Evolutionary conservation across 495 filamentous ascomycete species (phyloP).

Genomic region (Podospora didyma): DNA sequence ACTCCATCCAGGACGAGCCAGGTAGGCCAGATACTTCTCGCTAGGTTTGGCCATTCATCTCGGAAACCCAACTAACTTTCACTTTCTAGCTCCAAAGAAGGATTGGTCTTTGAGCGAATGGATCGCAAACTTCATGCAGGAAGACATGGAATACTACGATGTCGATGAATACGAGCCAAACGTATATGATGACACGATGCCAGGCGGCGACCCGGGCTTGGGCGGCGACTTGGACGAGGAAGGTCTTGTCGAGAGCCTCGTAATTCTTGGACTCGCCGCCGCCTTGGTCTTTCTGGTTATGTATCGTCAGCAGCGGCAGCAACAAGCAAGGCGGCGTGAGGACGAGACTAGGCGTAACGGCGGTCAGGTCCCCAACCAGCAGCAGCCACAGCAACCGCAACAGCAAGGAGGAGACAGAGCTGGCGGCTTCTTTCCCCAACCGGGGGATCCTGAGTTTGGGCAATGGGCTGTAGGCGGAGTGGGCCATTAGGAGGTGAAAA

Average conservation of each 20-base stretch:
- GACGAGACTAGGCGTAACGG: slow-evolving; percentile 35
- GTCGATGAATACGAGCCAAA: slow-evolving; percentile 55
- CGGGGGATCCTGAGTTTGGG: slow-evolving; percentile 65
- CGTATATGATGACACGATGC: slow-evolving; percentile 52
- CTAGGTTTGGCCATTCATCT: slow-evolving; percentile 5
- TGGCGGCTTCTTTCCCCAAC: slow-evolving; percentile 67
- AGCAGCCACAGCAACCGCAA: slow-evolving; percentile 9
- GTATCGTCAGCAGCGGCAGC: slow-evolving; percentile 75
- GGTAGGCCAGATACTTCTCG: slow-evolving; percentile 48
- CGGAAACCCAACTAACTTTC: slow-evolving; percentile 8
- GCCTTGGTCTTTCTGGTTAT: slow-evolving; percentile 74
- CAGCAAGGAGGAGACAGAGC: slow-evolving; percentile 38
- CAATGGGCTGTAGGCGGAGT: slow-evolving; percentile 75
- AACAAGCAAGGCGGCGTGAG: slow-evolving; percentile 42
- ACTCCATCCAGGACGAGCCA: slow-evolving; percentile 84
- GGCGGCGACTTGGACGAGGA: slow-evolving; percentile 64
- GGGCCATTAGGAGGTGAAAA: slow-evolving; percentile 54
- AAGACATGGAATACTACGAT: slow-evolving; percentile 59
- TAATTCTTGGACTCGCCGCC: slow-evolving; percentile 75
- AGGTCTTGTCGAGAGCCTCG: slow-evolving; percentile 71
- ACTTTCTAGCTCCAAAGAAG: slow-evolving; percentile 55
- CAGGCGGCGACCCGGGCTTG: slow-evolving; percentile 46
- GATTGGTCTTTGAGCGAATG: slow-evolving; percentile 76
- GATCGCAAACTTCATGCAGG: slow-evolving; percentile 76
- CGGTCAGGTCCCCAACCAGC: slow-evolving; percentile 22